phyloP scores from a whole-genome alignment of 495 filamentous ascomycete species.

The Hypoxylon subgilvum region DNA sequence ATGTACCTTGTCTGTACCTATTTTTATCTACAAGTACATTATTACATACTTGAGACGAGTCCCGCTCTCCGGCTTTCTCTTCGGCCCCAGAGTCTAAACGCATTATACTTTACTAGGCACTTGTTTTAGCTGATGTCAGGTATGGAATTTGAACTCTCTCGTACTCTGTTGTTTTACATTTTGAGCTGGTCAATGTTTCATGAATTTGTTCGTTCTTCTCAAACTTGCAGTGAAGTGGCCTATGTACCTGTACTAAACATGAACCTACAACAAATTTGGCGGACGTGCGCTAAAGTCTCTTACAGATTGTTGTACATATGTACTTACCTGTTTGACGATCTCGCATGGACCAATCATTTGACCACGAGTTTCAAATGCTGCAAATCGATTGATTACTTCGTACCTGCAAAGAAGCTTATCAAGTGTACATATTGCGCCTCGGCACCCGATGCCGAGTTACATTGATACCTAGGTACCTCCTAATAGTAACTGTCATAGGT shows the following conservation, averaged over 20 bases:
- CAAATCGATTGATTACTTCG: slow-evolving; percentile 19
- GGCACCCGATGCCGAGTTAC: slow-evolving; percentile 5
- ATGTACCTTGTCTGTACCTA: too few species aligned
- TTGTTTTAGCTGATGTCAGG: too few species aligned
- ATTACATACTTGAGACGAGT: too few species aligned
- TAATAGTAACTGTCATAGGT: neutral
- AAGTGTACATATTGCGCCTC: neutral
- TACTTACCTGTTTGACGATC: neutral
- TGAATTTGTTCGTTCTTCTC: too few species aligned
- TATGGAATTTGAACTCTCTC: too few species aligned
- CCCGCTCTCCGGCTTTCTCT: too few species aligned
- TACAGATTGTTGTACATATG: slow-evolving; percentile 1
- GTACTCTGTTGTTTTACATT: too few species aligned
- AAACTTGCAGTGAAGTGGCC: too few species aligned
- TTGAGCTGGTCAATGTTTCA: too few species aligned
- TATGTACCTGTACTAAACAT: neutral
- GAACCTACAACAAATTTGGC: slow-evolving; percentile 5
- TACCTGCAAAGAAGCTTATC: neutral
- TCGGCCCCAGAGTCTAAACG: too few species aligned
- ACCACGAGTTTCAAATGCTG: slow-evolving; percentile 26
- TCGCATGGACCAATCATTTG: slow-evolving; percentile 34
- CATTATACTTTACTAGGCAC: too few species aligned
- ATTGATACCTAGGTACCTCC: neutral
- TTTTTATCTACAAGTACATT: too few species aligned
- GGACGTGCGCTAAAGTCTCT: slow-evolving; percentile 9